Percentiles rank a stretch among this genome's conserved stretches.
These are phyloP conservation scores for Fusarium chlamydosporum DNA, from an alignment of 2,329 filamentous ascomycete genomes.

Conservation along the genomic window DNA sequence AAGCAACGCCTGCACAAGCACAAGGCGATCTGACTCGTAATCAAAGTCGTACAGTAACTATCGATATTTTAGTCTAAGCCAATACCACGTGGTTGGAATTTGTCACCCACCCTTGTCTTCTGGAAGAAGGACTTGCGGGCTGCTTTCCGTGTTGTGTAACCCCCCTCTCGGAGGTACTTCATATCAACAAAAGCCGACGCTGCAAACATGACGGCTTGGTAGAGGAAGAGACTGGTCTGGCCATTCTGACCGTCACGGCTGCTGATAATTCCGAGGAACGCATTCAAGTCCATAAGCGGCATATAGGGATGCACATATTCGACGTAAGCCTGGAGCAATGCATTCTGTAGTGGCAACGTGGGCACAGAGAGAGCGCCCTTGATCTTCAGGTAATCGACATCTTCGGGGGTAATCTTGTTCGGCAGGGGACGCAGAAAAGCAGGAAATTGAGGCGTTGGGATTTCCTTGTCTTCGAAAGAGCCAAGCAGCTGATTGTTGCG, in stretches of 20 bases:
- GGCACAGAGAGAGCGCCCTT: constrained; percentile 90
- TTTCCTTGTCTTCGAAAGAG: constrained; percentile 64
- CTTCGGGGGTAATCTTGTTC: constrained; percentile 80
- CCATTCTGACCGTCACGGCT: constrained; percentile 76
- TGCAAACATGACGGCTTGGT: constrained; percentile 95
- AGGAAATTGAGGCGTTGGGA: constrained; percentile 64
- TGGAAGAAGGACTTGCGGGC: constrained; percentile 92
- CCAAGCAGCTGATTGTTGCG: constrained; percentile 61
- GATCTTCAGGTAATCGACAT: constrained; percentile 83
- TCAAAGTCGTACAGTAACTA: constrained; percentile 94
- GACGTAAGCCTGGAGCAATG: constrained; percentile 84
- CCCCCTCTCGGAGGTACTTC: constrained; percentile 79
- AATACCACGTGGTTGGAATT: constrained; percentile 15
- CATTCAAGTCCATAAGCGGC: constrained; percentile 82
- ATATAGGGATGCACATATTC: constrained; percentile 96
- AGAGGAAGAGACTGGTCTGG: constrained; percentile 85
- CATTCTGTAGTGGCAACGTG: constrained; percentile 77
- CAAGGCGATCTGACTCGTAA: constrained; percentile 90
- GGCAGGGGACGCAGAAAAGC: constrained; percentile 85
- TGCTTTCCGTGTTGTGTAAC: constrained; percentile 82
- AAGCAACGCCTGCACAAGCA: constrained; percentile 87
- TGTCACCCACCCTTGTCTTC: constrained; percentile 79
- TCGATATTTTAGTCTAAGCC: constrained; percentile 26
- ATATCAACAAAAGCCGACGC: constrained; percentile 90
- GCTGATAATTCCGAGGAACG: constrained; percentile 73